Percentiles rank a stretch among this genome's conserved stretches.
These are phyloP conservation scores for Phytophthora brassicae DNA, from an alignment of 352 stramenopile genomes.

Conservation along the genomic window DNA sequence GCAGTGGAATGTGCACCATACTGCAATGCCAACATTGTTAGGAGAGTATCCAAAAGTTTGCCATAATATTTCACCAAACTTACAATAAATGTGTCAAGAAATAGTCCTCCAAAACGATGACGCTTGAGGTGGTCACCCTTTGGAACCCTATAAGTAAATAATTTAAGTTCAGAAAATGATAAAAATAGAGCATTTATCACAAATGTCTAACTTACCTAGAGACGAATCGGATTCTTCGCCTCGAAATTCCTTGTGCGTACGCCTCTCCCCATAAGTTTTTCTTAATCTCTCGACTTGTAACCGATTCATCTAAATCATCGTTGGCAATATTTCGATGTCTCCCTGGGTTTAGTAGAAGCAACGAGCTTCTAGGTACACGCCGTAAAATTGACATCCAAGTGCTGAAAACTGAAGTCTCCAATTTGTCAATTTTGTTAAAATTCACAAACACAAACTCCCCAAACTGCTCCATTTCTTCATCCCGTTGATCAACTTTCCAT, in stretches of 20 bases:
- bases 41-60: background rate
- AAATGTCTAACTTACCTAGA: constrained; percentile 29
- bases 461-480: constrained; percentile 3
- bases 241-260: constrained; percentile 47
- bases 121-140: constrained; percentile 82
- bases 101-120: constrained; percentile 75
- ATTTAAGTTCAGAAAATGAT: constrained; percentile 1
- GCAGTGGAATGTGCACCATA: constrained; percentile 94
- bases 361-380: constrained; percentile 50
- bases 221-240: constrained; percentile 56
- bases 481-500: constrained; percentile 15
- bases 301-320: constrained; percentile 21
- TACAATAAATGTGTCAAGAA: constrained; percentile 91
- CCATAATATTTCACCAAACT: constrained; percentile 4
- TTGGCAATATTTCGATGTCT: background rate
- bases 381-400: constrained; percentile 76
- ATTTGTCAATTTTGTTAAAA: constrained; percentile 91
- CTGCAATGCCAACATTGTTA: constrained; percentile 22
- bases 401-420: constrained; percentile 63
- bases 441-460: constrained; percentile 69
- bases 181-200: background rate
- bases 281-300: constrained; percentile 40
- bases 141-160: constrained; percentile 34
- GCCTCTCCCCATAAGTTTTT: constrained; percentile 56
- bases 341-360: constrained; percentile 60